Percentiles rank a stretch among this genome's conserved stretches.
Conservation (phyloP, 176 grass and related monocot species). For the Carex pumila region DNA sequence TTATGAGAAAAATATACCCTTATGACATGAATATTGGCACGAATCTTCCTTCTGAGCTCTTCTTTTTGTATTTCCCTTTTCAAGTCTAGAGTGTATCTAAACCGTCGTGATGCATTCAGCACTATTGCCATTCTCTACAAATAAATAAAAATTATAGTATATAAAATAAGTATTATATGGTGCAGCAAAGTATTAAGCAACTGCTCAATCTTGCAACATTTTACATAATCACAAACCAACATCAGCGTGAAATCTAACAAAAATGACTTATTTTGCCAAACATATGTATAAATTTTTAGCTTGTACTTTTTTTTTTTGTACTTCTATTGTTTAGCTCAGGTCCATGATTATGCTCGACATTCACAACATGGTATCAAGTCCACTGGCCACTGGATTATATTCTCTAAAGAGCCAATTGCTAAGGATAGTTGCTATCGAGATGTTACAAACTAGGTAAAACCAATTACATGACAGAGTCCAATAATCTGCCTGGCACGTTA, state of each 20-base stretch:
- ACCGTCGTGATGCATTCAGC: slow-evolving; percentile 84
- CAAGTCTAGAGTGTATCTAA: slow-evolving; percentile 90
- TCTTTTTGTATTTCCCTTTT: slow-evolving; percentile 76
- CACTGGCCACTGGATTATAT: not conserved
- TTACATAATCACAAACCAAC: not conserved
- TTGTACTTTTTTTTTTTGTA: not conserved
- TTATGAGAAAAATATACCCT: slow-evolving; percentile 29
- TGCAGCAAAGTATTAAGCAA: not conserved
- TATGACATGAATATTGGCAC: slow-evolving; percentile 79
- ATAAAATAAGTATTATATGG: not conserved
- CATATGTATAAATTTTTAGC: not conserved
- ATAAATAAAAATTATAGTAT: not conserved
- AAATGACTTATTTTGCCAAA: not conserved
- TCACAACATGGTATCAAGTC: not conserved
- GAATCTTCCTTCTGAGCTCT: slow-evolving; percentile 65
- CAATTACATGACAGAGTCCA: not conserved
- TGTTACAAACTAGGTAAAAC: not conserved
- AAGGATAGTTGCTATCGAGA: not conserved
- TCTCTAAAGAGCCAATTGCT: not conserved
- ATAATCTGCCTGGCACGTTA: not conserved
- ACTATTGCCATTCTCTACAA: slow-evolving; percentile 74
- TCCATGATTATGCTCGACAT: not conserved
- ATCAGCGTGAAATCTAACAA: not conserved
- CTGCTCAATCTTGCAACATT: not conserved
- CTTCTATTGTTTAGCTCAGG: not conserved